Conservation (phyloP, 2,329 filamentous ascomycete genomes). For the Colletotrichum aenigma region DNA sequence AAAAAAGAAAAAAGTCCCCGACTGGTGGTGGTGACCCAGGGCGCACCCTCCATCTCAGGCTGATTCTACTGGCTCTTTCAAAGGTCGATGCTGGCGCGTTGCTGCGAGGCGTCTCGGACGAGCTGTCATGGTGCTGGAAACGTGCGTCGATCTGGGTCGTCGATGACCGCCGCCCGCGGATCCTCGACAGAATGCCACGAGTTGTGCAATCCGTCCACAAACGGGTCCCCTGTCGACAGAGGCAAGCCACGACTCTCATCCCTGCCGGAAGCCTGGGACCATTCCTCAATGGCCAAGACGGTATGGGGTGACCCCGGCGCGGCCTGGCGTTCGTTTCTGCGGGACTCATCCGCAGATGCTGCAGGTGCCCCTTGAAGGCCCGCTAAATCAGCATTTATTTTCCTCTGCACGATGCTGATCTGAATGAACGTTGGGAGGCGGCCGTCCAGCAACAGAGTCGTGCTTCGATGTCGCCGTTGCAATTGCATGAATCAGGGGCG, state of each 20-base stretch:
- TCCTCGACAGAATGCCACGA: conserved; percentile 5
- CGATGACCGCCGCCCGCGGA: not conserved
- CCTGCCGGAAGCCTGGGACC: not conserved
- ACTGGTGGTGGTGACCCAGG: not conserved
- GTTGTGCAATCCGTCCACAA: conserved; percentile 13
- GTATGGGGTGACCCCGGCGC: not conserved
- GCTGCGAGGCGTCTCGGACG: not conserved
- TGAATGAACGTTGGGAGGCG: not conserved
- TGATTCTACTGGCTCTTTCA: not conserved
- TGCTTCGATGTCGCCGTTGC: not conserved
- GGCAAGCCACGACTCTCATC: not conserved
- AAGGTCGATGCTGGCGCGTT: not conserved
- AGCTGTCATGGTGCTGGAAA: not conserved
- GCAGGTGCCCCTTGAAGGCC: not conserved
- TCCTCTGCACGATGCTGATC: not conserved
- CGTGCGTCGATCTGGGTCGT: not conserved
- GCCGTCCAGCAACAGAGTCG: not conserved
- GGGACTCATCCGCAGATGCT: not conserved
- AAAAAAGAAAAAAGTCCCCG: not conserved
- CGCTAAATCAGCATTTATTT: not conserved
- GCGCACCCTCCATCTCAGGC: not conserved
- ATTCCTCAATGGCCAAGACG: not conserved
- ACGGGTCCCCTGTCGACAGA: not conserved
- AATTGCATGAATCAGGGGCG: conserved; percentile 17
- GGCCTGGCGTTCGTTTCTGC: not conserved